A percentile compares a stretch with the other conserved stretches of the same genome.
These are phyloP conservation scores for Coemansia sp. DNA, from an alignment of 192 early-diverging fungal genomes.

Conservation along the genomic window DNA sequence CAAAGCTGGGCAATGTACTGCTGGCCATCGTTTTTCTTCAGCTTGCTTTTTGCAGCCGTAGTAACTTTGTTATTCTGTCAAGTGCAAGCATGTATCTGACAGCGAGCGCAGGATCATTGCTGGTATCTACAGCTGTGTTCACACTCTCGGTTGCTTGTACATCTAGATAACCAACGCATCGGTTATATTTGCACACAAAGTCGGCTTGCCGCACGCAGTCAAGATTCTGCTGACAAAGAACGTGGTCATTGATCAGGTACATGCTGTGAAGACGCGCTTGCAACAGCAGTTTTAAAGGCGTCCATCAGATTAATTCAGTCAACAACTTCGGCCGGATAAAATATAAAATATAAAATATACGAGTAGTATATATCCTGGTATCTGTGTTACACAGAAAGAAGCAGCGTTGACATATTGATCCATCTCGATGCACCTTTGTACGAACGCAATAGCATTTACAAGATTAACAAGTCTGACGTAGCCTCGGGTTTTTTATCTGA, in stretches of 20 bases:
- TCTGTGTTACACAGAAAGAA: too few relatives aligned
- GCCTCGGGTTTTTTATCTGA: too few relatives aligned
- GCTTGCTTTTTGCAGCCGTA: slow-evolving; percentile 87
- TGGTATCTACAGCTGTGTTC: slow-evolving; percentile 85
- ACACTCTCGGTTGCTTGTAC: slow-evolving; percentile 73
- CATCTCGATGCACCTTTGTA: too few relatives aligned
- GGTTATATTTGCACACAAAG: slow-evolving; percentile 91
- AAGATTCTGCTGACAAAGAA: slow-evolving; percentile 66
- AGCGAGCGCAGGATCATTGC: slow-evolving; percentile 82
- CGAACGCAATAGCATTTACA: too few relatives aligned
- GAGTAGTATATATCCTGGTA: too few relatives aligned
- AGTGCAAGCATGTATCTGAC: slow-evolving; percentile 80
- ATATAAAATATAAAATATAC: too few relatives aligned
- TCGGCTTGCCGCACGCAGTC: slow-evolving; percentile 61
- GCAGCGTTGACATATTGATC: too few relatives aligned
- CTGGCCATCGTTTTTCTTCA: slow-evolving; percentile 83
- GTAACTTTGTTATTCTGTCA: slow-evolving; percentile 82
- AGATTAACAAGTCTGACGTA: too few relatives aligned
- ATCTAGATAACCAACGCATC: slow-evolving; percentile 86
- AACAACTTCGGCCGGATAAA: too few relatives aligned
- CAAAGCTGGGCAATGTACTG: slow-evolving; percentile 81
- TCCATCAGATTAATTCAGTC: too few relatives aligned
- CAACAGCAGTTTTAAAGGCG: slow-evolving; percentile 18
- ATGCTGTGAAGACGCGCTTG: slow-evolving; percentile 33
- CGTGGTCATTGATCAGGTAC: slow-evolving; percentile 47